Conservation (phyloP, 805 yeast species). For the Groenewaldozyma salmanticensis region DNA sequence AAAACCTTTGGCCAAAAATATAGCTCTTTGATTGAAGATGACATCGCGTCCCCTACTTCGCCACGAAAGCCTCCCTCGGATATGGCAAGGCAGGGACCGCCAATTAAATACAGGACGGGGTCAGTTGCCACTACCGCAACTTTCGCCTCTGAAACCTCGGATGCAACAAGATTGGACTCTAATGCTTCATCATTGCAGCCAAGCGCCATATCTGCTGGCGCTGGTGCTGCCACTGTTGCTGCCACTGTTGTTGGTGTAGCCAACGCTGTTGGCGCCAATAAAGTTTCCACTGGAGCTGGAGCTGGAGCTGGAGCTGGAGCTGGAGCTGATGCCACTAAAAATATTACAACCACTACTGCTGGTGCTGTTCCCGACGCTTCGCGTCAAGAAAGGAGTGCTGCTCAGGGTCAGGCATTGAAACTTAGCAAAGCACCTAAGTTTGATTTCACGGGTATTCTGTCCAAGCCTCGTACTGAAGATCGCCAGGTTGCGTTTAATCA, state of each 20-base stretch:
- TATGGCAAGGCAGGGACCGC: background rate
- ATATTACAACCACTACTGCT: background rate
- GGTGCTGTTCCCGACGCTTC: background rate
- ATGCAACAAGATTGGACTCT: background rate
- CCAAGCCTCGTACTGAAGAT: slow-evolving; percentile 20
- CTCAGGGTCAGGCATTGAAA: slow-evolving; percentile 3
- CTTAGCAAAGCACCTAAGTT: slow-evolving; percentile 25
- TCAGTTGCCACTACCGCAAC: background rate
- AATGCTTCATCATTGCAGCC: background rate
- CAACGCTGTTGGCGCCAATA: background rate
- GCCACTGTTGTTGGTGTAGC: background rate
- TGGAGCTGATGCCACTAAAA: background rate
- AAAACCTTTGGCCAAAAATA: too few species aligned
- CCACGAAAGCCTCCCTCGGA: background rate
- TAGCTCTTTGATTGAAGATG: too few species aligned
- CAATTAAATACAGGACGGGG: background rate
- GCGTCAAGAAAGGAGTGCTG: background rate
- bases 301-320: background rate
- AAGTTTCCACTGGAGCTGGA: background rate
- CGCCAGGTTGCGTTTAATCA: slow-evolving; percentile 21
- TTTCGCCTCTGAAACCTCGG: background rate
- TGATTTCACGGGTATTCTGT: slow-evolving; percentile 25
- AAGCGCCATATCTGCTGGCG: background rate
- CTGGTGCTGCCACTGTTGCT: background rate
- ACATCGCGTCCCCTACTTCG: too few species aligned